phyloP scores from a whole-genome alignment of 345 rosid genomes.

The Salix arbutifolia region DNA sequence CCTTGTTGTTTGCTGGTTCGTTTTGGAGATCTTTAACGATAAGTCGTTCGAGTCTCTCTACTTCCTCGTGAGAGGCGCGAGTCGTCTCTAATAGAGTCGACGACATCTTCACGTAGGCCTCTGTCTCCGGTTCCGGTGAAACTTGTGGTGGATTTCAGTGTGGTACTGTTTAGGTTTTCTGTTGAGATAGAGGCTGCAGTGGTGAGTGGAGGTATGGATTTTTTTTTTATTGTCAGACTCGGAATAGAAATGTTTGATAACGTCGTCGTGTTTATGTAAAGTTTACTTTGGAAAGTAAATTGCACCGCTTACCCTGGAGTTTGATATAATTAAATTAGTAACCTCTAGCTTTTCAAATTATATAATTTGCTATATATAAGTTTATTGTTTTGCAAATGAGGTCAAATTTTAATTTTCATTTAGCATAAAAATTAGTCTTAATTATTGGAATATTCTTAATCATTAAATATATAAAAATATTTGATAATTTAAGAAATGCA shows the following conservation, averaged over 20 bases:
- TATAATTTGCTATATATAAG: no score
- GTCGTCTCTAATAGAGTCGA: slow-evolving; percentile 87
- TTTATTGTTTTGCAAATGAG: background rate
- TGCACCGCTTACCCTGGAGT: background rate
- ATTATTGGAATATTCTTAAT: no score
- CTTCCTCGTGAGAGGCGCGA: slow-evolving; percentile 83
- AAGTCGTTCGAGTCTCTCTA: slow-evolving; percentile 79
- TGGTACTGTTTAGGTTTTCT: background rate
- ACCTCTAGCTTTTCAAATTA: background rate
- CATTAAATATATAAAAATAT: no score
- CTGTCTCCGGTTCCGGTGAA: background rate
- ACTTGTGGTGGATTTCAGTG: background rate
- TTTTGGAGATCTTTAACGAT: slow-evolving; percentile 86
- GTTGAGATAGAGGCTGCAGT: background rate
- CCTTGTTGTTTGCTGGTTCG: slow-evolving; percentile 62
- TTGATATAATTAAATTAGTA: background rate
- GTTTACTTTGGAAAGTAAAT: background rate
- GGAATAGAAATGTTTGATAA: background rate
- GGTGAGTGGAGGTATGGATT: background rate
- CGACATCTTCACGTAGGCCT: slow-evolving; percentile 43
- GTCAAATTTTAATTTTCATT: background rate
- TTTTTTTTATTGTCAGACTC: no score
- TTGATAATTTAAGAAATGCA: no score
- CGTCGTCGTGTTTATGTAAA: background rate
- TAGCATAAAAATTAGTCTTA: background rate